A percentile compares a stretch with the other conserved stretches of the same genome.
These are phyloP conservation scores for Metschnikowia peoriensis DNA, from an alignment of 805 yeast genomes.

Conservation along the genomic window DNA sequence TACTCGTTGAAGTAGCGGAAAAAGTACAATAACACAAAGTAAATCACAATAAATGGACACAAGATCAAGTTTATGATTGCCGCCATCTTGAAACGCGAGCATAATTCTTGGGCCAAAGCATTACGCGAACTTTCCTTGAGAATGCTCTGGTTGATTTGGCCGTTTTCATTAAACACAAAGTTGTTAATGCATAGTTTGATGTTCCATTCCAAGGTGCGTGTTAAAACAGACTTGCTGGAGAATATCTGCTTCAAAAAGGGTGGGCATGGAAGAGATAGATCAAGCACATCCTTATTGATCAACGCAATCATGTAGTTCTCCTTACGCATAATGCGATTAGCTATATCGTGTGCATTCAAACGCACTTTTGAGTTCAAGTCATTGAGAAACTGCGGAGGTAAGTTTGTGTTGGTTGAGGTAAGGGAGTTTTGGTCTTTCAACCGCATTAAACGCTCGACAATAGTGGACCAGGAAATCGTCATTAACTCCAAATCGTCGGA, in stretches of 20 bases:
- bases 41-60: conserved; percentile 83
- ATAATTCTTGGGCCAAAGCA: conserved; percentile 63
- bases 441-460: conserved; percentile 71
- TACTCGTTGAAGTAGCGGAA: conserved; percentile 91
- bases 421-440: conserved; percentile 79
- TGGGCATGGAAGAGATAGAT: conserved; percentile 47
- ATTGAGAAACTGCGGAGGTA: conserved; percentile 28
- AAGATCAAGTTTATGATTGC: conserved; percentile 79
- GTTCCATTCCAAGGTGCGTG: conserved; percentile 94
- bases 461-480: conserved; percentile 89
- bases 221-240: conserved; percentile 45
- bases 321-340: conserved; percentile 92
- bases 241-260: conserved; percentile 17
- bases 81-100: conserved; percentile 80
- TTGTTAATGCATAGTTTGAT: conserved; percentile 84
- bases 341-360: conserved; percentile 90
- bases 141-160: conserved; percentile 72
- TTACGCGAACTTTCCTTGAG: conserved; percentile 70
- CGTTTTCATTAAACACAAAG: conserved; percentile 77
- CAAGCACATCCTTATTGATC: conserved; percentile 73
- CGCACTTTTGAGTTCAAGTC: conserved; percentile 71
- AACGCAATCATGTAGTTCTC: conserved; percentile 93
- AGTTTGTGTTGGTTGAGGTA: conserved; percentile 38
- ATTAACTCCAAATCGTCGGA: conserved; percentile 75
- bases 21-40: conserved; percentile 79